Evolutionary conservation across 164 flowering plant species (phyloP), one percentile per base, ranked within the genome.

Genomic region (Vitis cinerea): DNA sequence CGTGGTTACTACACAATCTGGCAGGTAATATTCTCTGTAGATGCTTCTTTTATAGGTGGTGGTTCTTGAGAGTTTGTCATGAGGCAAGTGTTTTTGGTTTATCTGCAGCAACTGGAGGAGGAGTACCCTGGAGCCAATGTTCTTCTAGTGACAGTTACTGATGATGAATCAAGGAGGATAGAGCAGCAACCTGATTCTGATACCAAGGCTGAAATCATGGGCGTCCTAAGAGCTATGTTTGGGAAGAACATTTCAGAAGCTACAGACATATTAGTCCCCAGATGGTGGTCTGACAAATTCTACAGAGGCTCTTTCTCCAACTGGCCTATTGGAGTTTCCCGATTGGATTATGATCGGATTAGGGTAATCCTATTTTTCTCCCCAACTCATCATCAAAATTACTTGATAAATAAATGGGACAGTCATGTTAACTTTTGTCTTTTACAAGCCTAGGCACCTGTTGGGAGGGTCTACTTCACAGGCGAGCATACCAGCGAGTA

Each of bases 211-310:
- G 98, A 94, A 70, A 95, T 90, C 14, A 90, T 94, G 95, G 83
- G 66, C n/a, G 97, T 87, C 5, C 85, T 94, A 4, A 84, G 88
- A 64, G 88, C 86, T 79, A 94, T 92, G 93, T 94, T 94, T 80
- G 98, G 98, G 29, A 84, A 83, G 30, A 68, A 86, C 58, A 79
- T 92, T 61, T 97, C 97, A 8, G 76, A 84, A 58, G 97, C 98
- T 66, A 81, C 73, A 0, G 82, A 86, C 56, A 89, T 94, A 44
- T 83, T 87, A 17, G 97, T 94, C 53, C 98, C 98, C 31, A 91
- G 91, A n/a, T 94, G 98, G 98, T 94, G 94, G 94, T 90, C 78
- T 73, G 89, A 94, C 73, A 79, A 93, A 30, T 94, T 94, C 82
- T 97, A 94, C 81, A 87, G 94, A 48, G 95, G 98, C 44, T 3